Base-by-base conservation (phyloP, 2,329 filamentous ascomycete species). In the Allantophomopsis lycopodina region DNA sequence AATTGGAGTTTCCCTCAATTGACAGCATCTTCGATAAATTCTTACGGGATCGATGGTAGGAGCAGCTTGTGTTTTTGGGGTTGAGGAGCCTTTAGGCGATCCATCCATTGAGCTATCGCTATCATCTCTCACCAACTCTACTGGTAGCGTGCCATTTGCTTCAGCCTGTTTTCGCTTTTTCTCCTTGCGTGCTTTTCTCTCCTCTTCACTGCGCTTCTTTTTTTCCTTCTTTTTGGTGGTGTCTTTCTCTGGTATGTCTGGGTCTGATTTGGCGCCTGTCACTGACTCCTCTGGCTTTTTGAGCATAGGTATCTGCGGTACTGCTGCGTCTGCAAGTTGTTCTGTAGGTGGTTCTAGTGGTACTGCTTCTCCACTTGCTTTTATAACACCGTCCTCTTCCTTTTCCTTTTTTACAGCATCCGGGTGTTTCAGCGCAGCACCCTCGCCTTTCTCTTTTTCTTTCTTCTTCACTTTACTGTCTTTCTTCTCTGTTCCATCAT, bases 21-120 rank as follows among this genome's bases (percentile, higher is more conserved):
- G 89, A 55, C 91, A 96, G 57, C 91, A 96, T 54, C 91, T 73
- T 48, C 89, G 75, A 59, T 98, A 98, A 52, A 98, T 94, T 42
- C 89, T 74, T 12, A 88, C 76, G 2, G 91, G 89, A 54, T 95
- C 91, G 2, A 83, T 94, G 0, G 89, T 95, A 0, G 89, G 88
- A 38, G 73, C 66, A 44, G 73, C 69, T 52, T 84, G 78, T 13
- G 70, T 65, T 45, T 63, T 71, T 1, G 71, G 60, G 2, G 62
- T 43, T 28, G 48, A 44, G 6, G 55, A 44, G 40, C 49, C 45
- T 6, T 55, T 45, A 43, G 46, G 46, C 40, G 44, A 45, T 38
- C 47, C 40, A 35, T 56, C 56, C 44, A 46, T 45, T 21, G 59
- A 62, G 20, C 73, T 73, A 45, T 80, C 76, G 49, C 76, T 67